These are phyloP conservation scores for Backusella circina DNA, from an alignment of 192 early-diverging fungal genomes.

Conservation along the genomic window DNA sequence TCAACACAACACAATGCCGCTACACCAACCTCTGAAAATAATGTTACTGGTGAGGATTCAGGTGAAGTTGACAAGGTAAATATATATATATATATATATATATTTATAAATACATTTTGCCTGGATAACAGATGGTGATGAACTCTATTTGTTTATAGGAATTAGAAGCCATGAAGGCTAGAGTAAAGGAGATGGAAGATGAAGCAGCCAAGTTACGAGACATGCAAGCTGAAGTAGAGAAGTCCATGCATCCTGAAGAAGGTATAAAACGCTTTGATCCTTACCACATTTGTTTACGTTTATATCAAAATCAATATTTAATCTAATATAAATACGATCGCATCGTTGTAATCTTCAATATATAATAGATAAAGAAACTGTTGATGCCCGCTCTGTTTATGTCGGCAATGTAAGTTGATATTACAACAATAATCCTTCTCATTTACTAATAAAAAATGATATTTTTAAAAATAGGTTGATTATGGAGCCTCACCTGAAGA, in stretches of 20 bases:
- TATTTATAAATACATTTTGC: too few relatives aligned
- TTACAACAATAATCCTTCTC: neutral
- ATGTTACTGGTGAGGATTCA: neutral
- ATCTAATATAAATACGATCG: neutral
- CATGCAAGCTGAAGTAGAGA: conserved; percentile 76
- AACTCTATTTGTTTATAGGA: conserved; percentile 44
- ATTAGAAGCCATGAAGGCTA: conserved; percentile 74
- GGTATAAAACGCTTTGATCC: conserved; percentile 24
- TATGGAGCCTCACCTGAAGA: conserved; percentile 93
- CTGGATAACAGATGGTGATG: neutral
- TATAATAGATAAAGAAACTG: conserved; percentile 62
- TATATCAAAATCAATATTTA: too few relatives aligned
- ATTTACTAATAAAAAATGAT: neutral
- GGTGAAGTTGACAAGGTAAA: conserved; percentile 23
- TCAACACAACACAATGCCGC: conserved; percentile 1
- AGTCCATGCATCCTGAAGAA: conserved; percentile 62
- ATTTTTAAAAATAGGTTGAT: conserved; percentile 58
- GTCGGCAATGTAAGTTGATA: conserved; percentile 76
- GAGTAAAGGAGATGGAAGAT: conserved; percentile 78
- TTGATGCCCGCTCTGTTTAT: conserved; percentile 87
- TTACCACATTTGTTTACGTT: too few relatives aligned
- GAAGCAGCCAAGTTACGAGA: conserved; percentile 78
- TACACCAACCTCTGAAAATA: neutral
- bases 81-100: too few relatives aligned
- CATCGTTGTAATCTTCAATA: neutral